phyloP scores from a whole-genome alignment of 805 yeast genomes.

The Pichia sporocuriosa region DNA sequence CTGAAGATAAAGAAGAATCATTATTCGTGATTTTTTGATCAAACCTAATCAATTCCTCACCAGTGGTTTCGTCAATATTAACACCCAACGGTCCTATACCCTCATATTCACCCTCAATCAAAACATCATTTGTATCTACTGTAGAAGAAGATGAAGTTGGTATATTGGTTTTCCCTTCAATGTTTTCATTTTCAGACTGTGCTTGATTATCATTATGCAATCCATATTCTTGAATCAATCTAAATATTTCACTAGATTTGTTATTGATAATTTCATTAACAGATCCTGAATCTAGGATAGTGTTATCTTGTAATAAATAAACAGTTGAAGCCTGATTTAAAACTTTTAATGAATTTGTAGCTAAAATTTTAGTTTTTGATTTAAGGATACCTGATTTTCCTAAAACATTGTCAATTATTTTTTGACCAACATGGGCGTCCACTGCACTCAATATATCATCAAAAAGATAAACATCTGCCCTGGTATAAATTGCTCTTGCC shows the following conservation, averaged over 20 bases:
- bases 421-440: slow-evolving; percentile 92
- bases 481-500: slow-evolving; percentile 91
- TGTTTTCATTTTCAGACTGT: background rate
- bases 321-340: slow-evolving; percentile 54
- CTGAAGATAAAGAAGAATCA: slow-evolving; percentile 9
- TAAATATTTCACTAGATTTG: slow-evolving; percentile 24
- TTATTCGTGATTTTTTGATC: slow-evolving; percentile 12
- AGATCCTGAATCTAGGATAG: slow-evolving; percentile 50
- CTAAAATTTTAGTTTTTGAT: slow-evolving; percentile 46
- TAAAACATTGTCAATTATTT: slow-evolving; percentile 57
- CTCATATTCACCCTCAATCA: slow-evolving; percentile 12
- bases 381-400: slow-evolving; percentile 41
- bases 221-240: slow-evolving; percentile 37
- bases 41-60: slow-evolving; percentile 15
- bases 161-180: background rate
- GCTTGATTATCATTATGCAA: too few species aligned
- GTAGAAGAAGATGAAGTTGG: background rate
- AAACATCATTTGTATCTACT: slow-evolving; percentile 4
- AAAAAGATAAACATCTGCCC: slow-evolving; percentile 83
- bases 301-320: slow-evolving; percentile 47
- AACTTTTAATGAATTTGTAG: slow-evolving; percentile 53
- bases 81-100: slow-evolving; percentile 14
- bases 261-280: slow-evolving; percentile 33
- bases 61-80: slow-evolving; percentile 14
- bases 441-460: slow-evolving; percentile 96